Base-by-base conservation (phyloP, 495 filamentous ascomycete species). In the Cairneyella variabilis region DNA sequence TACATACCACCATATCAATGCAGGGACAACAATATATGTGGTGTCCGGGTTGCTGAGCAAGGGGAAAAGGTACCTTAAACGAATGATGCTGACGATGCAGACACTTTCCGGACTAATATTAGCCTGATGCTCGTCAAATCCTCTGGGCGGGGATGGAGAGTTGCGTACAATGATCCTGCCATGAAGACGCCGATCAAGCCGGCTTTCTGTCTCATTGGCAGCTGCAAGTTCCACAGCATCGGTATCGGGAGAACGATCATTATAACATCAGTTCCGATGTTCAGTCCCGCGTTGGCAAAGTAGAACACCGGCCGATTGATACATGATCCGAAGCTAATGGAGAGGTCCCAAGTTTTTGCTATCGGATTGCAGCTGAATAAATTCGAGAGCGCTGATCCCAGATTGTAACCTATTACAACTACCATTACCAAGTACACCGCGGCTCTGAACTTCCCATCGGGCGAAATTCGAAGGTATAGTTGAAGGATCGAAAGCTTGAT, bases 391-490 rank as follows among this genome's bases (percentile, higher is more conserved):
- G 36, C 1, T 0, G 0, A 2, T 12, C 5, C 36, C 5, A 38
- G 36, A 12, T 12, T 38, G 3, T 38, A 38, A 4, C 5, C 6
- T 7, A 12, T 38, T n/a, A 38, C 12, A 6, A 12, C 20, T 12
- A n/a, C 36, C 36, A 12, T 7, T 12, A 38, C 6, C 36, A 12
- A 0, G 3, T 38, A 12, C 12, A 38, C 36, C 5, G 36, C 12
- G 36, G 12, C 20, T 21, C 41, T n/a, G 14, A 44, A 44, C 5
- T 21, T 7, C 21, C 1, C 16, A 8, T 44, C 4, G 32, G 75
- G 70, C 43, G 76, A 78, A 43, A 78, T 68, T 27, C 74, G 74
- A 21, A 77, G 65, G 60, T 78, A 78, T 58, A 78, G 76, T 59
- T 68, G 70, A 16, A 78, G 70, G 30, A 78, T 73, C 34, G 72